A percentile compares a stretch with the other conserved stretches of the same genome.
Evolutionary conservation across 192 early-diverging fungal genomes (phyloP).

Genomic region (Coemansia erecta): DNA sequence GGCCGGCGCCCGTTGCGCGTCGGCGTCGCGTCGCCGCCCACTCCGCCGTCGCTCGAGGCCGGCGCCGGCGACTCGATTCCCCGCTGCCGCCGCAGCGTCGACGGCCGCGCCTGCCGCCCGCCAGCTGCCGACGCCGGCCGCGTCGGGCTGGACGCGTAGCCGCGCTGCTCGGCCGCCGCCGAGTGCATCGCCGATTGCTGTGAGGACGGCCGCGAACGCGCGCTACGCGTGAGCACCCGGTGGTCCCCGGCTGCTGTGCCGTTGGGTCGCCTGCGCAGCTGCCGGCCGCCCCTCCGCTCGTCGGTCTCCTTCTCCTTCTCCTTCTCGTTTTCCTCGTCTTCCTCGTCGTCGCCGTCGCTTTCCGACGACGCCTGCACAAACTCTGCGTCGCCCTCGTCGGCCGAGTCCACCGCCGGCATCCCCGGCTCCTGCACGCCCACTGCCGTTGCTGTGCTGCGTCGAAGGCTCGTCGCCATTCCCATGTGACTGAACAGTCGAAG

Average conservation of each 20-base stretch:
- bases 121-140: constrained; percentile 6
- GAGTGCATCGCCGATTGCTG: background rate
- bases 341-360: constrained; percentile 5
- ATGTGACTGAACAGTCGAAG: constrained; percentile 1
- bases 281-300: background rate
- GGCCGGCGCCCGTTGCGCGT: background rate
- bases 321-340: constrained; percentile 5
- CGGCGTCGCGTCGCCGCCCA: background rate
- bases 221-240: too few relatives aligned
- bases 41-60: background rate
- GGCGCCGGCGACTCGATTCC: constrained; percentile 1
- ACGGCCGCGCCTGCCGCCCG: constrained; percentile 24
- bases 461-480: constrained; percentile 5
- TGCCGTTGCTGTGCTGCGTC: background rate
- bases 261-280: background rate
- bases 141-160: constrained; percentile 41
- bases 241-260: background rate
- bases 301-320: background rate
- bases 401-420: background rate
- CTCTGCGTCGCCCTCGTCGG: constrained; percentile 25
- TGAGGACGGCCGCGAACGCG: too few relatives aligned
- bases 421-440: background rate
- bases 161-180: constrained; percentile 2
- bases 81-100: constrained; percentile 12
- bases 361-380: constrained; percentile 18